phyloP scores from a whole-genome alignment of 495 filamentous ascomycete species.

The Trichoderma virens region DNA sequence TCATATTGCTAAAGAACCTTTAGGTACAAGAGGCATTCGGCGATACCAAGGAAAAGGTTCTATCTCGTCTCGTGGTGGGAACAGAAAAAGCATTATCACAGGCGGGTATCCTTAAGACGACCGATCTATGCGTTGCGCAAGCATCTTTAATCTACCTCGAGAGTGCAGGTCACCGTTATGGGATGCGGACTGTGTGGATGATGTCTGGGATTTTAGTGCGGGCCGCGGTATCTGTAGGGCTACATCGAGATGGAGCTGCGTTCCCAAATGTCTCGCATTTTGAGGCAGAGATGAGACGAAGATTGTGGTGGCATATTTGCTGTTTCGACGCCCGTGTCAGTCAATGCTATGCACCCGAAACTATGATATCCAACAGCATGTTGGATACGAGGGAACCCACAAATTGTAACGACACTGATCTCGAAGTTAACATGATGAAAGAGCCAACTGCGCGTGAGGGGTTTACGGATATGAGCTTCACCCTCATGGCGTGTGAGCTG shows the following conservation, averaged over 20 bases:
- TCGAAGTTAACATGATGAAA: conserved; percentile 6
- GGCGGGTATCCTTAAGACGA: conserved; percentile 10
- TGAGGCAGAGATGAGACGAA: conserved; percentile 44
- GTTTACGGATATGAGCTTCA: conserved; percentile 3
- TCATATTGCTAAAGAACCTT: background rate
- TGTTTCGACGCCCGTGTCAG: conserved; percentile 9
- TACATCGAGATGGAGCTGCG: conserved; percentile 9
- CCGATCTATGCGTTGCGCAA: conserved; percentile 7
- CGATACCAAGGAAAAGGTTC: background rate
- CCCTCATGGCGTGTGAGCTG: conserved; percentile 5
- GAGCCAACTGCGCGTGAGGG: background rate
- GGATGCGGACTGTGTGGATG: conserved; percentile 3
- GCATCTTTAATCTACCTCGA: conserved; percentile 8
- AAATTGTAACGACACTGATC: conserved; percentile 6
- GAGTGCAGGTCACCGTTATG: background rate
- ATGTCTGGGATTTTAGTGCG: conserved; percentile 8
- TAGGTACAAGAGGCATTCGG: background rate
- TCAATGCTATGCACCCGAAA: background rate
- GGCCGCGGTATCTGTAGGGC: conserved; percentile 10
- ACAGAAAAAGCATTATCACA: conserved; percentile 7
- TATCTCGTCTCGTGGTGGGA: background rate
- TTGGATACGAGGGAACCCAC: conserved; percentile 7
- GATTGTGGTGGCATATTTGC: conserved; percentile 32
- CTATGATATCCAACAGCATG: background rate
- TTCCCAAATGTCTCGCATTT: conserved; percentile 21